A percentile compares a stretch with the other conserved stretches of the same genome.
phyloP scores from a whole-genome alignment of 2,329 filamentous ascomycete species.

The Hypoxylon sp. region DNA sequence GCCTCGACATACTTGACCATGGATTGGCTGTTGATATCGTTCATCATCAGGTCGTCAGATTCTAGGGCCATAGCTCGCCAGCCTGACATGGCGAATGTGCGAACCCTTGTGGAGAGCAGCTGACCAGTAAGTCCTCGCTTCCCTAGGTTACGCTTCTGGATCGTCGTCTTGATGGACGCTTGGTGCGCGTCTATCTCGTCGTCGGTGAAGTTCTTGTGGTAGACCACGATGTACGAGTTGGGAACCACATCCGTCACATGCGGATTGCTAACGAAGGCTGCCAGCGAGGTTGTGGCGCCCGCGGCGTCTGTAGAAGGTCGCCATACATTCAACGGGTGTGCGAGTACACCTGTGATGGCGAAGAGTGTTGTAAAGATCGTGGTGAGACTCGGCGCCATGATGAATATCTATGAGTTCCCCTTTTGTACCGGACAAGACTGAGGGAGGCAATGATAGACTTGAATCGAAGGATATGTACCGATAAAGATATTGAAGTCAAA shows the following conservation, averaged over 20 bases:
- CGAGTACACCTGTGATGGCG: slow-evolving; percentile 46
- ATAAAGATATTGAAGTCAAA: slow-evolving; percentile 20
- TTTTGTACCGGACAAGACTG: slow-evolving; percentile 47
- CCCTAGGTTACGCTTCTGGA: slow-evolving; percentile 69
- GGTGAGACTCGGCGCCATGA: slow-evolving; percentile 49
- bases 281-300: slow-evolving; percentile 47
- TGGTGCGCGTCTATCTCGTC: slow-evolving; percentile 64
- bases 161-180: slow-evolving; percentile 59
- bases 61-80: slow-evolving; percentile 68
- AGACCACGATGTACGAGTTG: slow-evolving; percentile 74
- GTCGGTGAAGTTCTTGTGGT: slow-evolving; percentile 66
- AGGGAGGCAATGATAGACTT: slow-evolving; percentile 36
- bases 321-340: slow-evolving; percentile 44
- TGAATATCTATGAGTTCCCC: slow-evolving; percentile 35
- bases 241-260: slow-evolving; percentile 63
- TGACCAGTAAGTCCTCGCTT: slow-evolving; percentile 64
- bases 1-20: slow-evolving; percentile 68
- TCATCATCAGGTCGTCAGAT: slow-evolving; percentile 63
- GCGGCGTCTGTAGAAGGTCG: slow-evolving; percentile 35
- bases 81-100: slow-evolving; percentile 60
- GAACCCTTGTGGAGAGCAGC: slow-evolving; percentile 61
- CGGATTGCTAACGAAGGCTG: slow-evolving; percentile 64
- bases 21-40: slow-evolving; percentile 61
- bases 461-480: slow-evolving; percentile 25
- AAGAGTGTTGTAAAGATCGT: slow-evolving; percentile 48